Evolutionary conservation across 2,329 filamentous ascomycete genomes (phyloP), one percentile per base, ranked within the genome.

Genomic region (Pseudogymnoascus sp.): DNA sequence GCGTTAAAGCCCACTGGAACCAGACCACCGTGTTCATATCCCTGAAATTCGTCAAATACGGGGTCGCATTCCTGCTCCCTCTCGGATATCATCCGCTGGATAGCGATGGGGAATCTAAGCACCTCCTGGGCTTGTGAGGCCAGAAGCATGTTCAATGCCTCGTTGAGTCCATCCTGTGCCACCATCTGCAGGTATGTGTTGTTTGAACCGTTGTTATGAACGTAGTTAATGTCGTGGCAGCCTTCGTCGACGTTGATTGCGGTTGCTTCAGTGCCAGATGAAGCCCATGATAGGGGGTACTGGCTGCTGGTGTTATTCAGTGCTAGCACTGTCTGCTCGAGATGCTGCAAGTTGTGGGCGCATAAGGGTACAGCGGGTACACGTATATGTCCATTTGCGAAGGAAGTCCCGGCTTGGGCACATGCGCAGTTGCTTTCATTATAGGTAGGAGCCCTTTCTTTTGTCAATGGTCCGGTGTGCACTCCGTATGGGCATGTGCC

Each of bases 71-170:
- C 50, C 50, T 57, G 26, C 2, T 19, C 50, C 50, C 33, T 57
- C 26, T 33, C 50, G 6, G 28, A 57, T 57, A 57, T 57, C 50
- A 57, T 57, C 28, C 50, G 50, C 11, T 57, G 50, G n/a, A 57
- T 57, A 2, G 50, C 28, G 23, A 57, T 33, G n/a, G 50, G 50
- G 13, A 33, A 19, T 33, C 28, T 33, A 33, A 57, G 50, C n/a
- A 33, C 50, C n/a, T 57, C 50, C 50, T 57, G 50, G 28, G 50
- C 50, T 19, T 57, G 50, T 57, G 50, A 57, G 26, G 26, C 50
- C 10, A n/a, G 50, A 57, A 31, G n/a, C 23, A 57, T n/a, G 50
- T 57, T 57, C 5, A n/a, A 6, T 13, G 26, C 50, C 10, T 57
- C 50, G 10, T 57, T 57, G 50, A 57, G 50, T 33, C 50, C 50